Evolutionary conservation across 345 rosid genomes (phyloP).

Genomic region (Salix exigua): DNA sequence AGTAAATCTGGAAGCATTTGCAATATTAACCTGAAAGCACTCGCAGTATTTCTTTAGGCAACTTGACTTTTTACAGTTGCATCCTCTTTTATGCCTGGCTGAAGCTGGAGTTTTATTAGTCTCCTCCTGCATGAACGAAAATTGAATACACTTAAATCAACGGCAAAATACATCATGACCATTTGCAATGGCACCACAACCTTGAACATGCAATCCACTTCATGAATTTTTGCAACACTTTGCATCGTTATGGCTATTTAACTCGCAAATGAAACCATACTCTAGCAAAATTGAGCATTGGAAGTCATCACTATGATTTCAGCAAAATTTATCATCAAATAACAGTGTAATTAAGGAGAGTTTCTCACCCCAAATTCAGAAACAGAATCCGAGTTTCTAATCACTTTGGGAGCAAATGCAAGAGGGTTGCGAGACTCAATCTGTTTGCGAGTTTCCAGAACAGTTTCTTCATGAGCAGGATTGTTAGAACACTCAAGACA

Average conservation of each 20-base stretch:
- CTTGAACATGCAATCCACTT: conserved; percentile 8
- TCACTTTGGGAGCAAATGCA: conserved; percentile 84
- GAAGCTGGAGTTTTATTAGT: conserved; percentile 60
- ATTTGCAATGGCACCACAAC: conserved; percentile 6
- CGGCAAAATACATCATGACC: not conserved
- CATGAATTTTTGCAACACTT: not conserved
- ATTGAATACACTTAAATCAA: not conserved
- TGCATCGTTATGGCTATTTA: not conserved
- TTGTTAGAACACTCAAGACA: conserved; percentile 70
- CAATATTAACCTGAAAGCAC: conserved; percentile 56
- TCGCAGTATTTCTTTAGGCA: conserved; percentile 80
- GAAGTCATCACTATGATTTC: conserved; percentile 6
- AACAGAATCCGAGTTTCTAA: conserved; percentile 31
- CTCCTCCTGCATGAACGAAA: conserved; percentile 43
- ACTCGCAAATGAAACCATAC: conserved; percentile 12
- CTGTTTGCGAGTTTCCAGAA: conserved; percentile 46
- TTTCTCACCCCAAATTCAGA: conserved; percentile 39
- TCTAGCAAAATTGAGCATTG: conserved; percentile 1
- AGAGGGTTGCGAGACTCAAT: conserved; percentile 70
- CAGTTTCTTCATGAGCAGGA: conserved; percentile 49
- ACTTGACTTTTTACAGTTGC: conserved; percentile 74
- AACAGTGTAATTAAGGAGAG: conserved; percentile 11
- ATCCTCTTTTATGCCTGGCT: conserved; percentile 77
- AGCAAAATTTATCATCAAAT: conserved; percentile 4
- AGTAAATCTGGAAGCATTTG: not conserved